Base-by-base conservation (phyloP, 2,329 filamentous ascomycete genomes). In the Sordariomycetes sp. region DNA sequence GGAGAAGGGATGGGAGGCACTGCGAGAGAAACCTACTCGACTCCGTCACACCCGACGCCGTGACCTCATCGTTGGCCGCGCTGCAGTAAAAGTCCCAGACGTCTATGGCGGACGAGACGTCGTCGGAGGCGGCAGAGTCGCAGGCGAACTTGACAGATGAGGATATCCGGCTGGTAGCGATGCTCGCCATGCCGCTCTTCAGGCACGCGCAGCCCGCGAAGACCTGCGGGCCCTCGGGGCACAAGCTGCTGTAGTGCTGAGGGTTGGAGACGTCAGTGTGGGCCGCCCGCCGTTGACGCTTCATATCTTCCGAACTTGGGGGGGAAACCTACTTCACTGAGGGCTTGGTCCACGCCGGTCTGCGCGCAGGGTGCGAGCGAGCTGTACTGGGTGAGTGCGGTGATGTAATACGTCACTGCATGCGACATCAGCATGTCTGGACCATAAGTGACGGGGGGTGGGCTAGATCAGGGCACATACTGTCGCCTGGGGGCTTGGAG, bases 381-480 rank as follows among this genome's bases (percentile, higher is more conserved):
- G 50, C 69, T 72, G 60, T 69, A 82, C 59, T 76, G 67, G 0
- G 76, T 69, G 32, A 82, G 65, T 14, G 74, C 79, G 1, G 78
- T 80, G 59, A 82, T 76, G 59, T 80, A 78, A 63, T 81, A 83
- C 0, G 77, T 73, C 74, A 83, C 75, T 78, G 24, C 3, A 6
- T 14, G 20, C 34, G 28, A 18, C 12, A 46, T 5, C 35, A 55
- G 37, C 25, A 37, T 56, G 57, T 24, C 22, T 32, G 48, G 54
- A 8, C 10, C 50, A 37, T 8, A 34, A 25, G 59, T 63, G 48
- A 63, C 59, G 1, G 10, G 22, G 11, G 16, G 25, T n/a, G 22
- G 18, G 24, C 8, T 1, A 25, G 37, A 32, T 32, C 4, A 32
- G 40, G 4, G 25, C 34, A 72, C 76, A 60, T 63, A 80, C 76